Base-by-base conservation (phyloP, 805 yeast genomes). In the Torulaspora quercuum region DNA sequence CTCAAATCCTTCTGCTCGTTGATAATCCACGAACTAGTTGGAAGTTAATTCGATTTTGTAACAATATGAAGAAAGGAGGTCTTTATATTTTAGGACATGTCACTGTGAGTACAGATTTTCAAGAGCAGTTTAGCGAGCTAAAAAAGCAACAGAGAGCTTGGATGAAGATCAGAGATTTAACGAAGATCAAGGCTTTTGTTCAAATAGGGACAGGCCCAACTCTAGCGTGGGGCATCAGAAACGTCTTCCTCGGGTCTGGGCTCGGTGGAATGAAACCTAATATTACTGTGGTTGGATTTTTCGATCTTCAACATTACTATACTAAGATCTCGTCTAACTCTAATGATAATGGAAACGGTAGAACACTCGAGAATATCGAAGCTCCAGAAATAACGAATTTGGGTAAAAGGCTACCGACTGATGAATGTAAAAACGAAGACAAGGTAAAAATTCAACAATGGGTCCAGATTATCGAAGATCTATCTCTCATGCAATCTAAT, bases 241-340 rank as follows among this genome's bases (percentile, higher is more conserved):
- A 90, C 56, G 88, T 92, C 7, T 88, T 76, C 41, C 60, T 90
- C 42, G 97, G 97, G 0, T 83, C 95, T 3, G 99, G 99, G 0
- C 67, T 92, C n/a, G 99, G 99, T 6, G 97, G 96, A 8, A 92
- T 92, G 98, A 82, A 77, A 52, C 98, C 98, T 2, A 92, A 92
- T 55, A 89, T 92, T 35, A 86, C 96, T 0, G 94, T 92, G 0
- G 43, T 92, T 20, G 97, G 97, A 0, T 88, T 88, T 53, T 85
- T 81, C 49, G 95, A 90, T 54, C 67, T 81, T 42, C 61, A 59
- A 6, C 39, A 40, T 13, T 31, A 40, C 30, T 16, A 37, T 24
- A 37, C 18, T 17, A 14, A 29, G n/a, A 22, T n/a, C 18, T 16
- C 29, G 8, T 18, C 34, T 15, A 21, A 14, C 15, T 35, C 44